phyloP scores from a whole-genome alignment of 139 green algal genomes.

The Micractinium conductrix region DNA sequence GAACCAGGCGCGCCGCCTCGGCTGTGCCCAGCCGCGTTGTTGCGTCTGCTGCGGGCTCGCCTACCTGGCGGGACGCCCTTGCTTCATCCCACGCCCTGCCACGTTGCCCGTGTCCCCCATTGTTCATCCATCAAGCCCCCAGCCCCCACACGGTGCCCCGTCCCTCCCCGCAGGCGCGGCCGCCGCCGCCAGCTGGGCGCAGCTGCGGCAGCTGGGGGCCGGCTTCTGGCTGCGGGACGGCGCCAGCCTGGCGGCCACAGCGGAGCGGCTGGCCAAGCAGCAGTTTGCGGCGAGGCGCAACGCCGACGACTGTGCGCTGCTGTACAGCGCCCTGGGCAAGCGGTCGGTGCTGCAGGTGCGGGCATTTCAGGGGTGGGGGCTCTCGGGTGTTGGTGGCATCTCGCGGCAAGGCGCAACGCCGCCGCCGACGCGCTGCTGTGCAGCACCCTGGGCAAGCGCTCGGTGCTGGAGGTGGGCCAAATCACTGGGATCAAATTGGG shows the following conservation, averaged over 20 bases:
- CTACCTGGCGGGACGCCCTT: not conserved
- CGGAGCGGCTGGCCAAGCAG: constrained; percentile 79
- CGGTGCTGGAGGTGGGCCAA: constrained; percentile 66
- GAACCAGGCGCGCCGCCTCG: not conserved
- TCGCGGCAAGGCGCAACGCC: constrained; percentile 66
- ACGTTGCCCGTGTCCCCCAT: no score
- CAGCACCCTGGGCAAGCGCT: constrained; percentile 71
- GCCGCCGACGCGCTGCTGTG: constrained; percentile 87
- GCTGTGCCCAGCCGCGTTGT: not conserved
- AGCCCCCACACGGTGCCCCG: no score
- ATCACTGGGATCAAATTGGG: no score
- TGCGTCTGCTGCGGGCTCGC: not conserved
- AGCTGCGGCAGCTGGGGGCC: constrained; percentile 67
- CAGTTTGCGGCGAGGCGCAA: constrained; percentile 75
- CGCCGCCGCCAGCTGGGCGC: constrained; percentile 61
- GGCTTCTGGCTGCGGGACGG: constrained; percentile 86
- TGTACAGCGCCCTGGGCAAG: constrained; percentile 84
- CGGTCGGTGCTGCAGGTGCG: constrained; percentile 61
- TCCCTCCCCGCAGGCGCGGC: not conserved
- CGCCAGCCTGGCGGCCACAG: constrained; percentile 2
- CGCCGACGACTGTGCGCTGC: constrained; percentile 80
- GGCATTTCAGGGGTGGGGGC: no score
- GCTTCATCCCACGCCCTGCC: no score
- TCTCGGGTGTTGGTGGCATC: no score
- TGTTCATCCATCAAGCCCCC: no score